Evolutionary conservation across 2,329 filamentous ascomycete genomes (phyloP), one percentile per base, ranked within the genome.

Genomic region (Lecanicillium sp.): DNA sequence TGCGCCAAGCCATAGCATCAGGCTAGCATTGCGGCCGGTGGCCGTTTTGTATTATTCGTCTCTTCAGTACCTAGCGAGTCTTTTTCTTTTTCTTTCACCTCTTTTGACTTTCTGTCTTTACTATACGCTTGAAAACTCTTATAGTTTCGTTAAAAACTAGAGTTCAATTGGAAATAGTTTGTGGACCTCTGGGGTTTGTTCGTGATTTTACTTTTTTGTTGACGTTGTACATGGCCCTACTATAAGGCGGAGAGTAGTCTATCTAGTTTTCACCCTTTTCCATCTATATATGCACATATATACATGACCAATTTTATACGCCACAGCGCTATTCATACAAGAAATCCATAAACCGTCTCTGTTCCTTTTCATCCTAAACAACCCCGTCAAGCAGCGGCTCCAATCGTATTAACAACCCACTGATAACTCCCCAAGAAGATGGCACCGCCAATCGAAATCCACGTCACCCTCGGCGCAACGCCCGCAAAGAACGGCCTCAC

Each of bases 361-460:
- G n/a, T n/a, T n/a, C n/a, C n/a, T 14, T 25, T 36, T 25, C 8
- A 15, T 20, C 20, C 14, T n/a, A 19, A 17, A 22, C 27, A 7
- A 25, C 22, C 22, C 6, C 11, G 6, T 25, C 22, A 25, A 25
- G 11, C 22, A 25, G 11, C 11, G 7, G 7, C 22, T 25, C 44
- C 72, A 50, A 94, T 60, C 22, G 78, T 67, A 65, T 95, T 95
- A 51, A 81, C 83, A 17, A 81, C 84, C 78, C 81, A 92, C 60
- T 95, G 87, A 60, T 96, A 96, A 52, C 84, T 90, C 1, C 90
- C 92, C 54, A 97, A 61, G 65, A 98, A 98, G 25, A 98, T 87
- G 10, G 90, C 87, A 2, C 92, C 92, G 3, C 92, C 92, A 41
- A 87, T 83, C 49, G 87, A 92, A 57, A 98, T 98, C 89, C 92